A percentile compares a stretch with the other conserved stretches of the same genome.
phyloP scores from a whole-genome alignment of 2,329 filamentous ascomycete genomes.

The Blumeriella jaapii region DNA sequence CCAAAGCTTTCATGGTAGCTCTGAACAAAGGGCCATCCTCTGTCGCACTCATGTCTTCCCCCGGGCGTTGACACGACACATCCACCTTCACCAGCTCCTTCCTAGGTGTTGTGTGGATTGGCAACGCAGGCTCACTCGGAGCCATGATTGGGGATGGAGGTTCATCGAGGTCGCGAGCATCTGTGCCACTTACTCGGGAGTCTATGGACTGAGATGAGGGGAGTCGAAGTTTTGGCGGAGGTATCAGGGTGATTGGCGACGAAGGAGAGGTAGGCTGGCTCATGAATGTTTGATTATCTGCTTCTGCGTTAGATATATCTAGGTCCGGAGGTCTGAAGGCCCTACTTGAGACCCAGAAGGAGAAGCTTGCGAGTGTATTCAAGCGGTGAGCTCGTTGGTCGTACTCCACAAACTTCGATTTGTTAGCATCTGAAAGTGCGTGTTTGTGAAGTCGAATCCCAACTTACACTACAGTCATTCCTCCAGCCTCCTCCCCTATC shows the following conservation, averaged over 20 bases:
- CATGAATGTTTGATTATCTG: slow-evolving; percentile 26
- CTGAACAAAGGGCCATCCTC: slow-evolving; percentile 94
- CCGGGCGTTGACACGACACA: slow-evolving; percentile 72
- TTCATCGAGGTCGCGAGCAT: slow-evolving; percentile 43
- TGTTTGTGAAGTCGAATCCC: slow-evolving; percentile 8
- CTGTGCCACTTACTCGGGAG: slow-evolving; percentile 65
- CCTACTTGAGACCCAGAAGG: slow-evolving; percentile 85
- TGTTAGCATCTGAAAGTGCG: slow-evolving; percentile 13
- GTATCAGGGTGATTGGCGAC: slow-evolving; percentile 59
- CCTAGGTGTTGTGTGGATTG: slow-evolving; percentile 4
- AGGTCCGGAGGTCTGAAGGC: slow-evolving; percentile 7
- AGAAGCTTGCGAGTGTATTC: slow-evolving; percentile 81
- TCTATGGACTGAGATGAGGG: slow-evolving; percentile 82
- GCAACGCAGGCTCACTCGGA: slow-evolving; percentile 28
- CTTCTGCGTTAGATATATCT: slow-evolving; percentile 17
- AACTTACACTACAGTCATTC: slow-evolving; percentile 74
- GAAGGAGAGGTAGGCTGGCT: slow-evolving; percentile 56
- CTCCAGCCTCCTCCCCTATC: slow-evolving; percentile 88
- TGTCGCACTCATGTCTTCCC: slow-evolving; percentile 70
- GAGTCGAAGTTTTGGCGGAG: slow-evolving; percentile 67
- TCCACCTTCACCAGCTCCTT: slow-evolving; percentile 61
- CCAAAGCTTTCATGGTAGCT: slow-evolving; percentile 89
- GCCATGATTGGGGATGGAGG: slow-evolving; percentile 40
- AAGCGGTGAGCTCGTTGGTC: slow-evolving; percentile 84
- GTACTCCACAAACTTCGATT: slow-evolving; percentile 77